Base-by-base conservation (phyloP, 2,329 filamentous ascomycete species). In the Ploettnerulaceae sp. region DNA sequence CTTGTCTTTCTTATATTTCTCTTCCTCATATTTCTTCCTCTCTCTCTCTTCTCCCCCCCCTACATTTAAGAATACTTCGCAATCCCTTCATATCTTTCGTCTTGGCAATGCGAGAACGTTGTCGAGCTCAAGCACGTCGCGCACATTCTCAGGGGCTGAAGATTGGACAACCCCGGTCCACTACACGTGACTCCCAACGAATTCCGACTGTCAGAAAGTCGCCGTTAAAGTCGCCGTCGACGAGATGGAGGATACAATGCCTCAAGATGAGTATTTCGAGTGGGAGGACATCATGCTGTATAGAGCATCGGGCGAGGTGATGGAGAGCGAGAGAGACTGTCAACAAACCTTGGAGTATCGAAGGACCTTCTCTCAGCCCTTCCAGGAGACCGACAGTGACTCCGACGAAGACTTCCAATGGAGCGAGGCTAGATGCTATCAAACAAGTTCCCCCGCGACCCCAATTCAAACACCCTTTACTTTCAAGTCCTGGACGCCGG, bases 231-330 rank as follows among this genome's bases (percentile, higher is more conserved):
- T n/a, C n/a, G n/a, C n/a, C n/a, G n/a, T n/a, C n/a, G n/a, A n/a
- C n/a, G n/a, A 12, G 24, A 50, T 45, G 45, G 45, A 42, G 20
- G 49, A 51, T 35, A 45, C 28, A 5, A 48, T 54, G 24, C 52
- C 52, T 8, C 49, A 54, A 24, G 49, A 52, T 28, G 52, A 54
- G 20, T 54, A 54, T 34, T 54, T 54, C 38, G 52, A 54, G 37
- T 54, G 52, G 52, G 52, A 54, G 44, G 52, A 54, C 38, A 48
- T 54, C 22, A 25, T 49, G n/a, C 37, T 33, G 21, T 38, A 44
- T 37, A 20, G 29, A 7, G 11, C 36, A 7, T n/a, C 26, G 14
- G 15, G 17, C 20, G 28, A 39, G 12, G 28, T 40, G 20, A 39
- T 20, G 12, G 34, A 32, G 41, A 25, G 36, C 21, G 14, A 8